Evolutionary conservation across 345 rosid species (phyloP).

Genomic region (Barbarea vulgaris): DNA sequence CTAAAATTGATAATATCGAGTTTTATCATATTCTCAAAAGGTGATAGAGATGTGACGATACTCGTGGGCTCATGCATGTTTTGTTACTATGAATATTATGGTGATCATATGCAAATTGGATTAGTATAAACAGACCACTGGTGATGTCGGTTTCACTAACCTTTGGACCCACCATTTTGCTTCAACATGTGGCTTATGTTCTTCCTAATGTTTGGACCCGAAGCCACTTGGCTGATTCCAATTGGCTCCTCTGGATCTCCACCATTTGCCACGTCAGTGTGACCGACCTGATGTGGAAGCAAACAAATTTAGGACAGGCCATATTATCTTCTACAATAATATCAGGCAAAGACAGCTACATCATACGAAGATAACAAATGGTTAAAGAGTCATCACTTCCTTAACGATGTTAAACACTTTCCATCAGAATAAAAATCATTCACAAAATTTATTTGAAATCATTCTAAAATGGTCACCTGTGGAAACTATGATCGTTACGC

Average conservation of each 20-base stretch:
- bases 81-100: conserved; percentile 4
- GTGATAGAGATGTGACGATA: conserved; percentile 19
- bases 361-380: background rate
- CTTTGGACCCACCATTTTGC: conserved; percentile 30
- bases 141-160: conserved; percentile 26
- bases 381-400: background rate
- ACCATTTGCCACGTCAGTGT: conserved; percentile 14
- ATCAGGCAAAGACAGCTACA: conserved; percentile 4
- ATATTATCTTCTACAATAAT: conserved; percentile 17
- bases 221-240: conserved; percentile 18
- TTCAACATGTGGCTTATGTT: conserved; percentile 31
- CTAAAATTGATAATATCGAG: conserved; percentile 3
- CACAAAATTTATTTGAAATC: background rate
- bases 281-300: conserved; percentile 23
- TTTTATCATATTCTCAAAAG: conserved; percentile 22
- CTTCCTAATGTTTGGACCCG: conserved; percentile 13
- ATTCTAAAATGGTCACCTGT: background rate
- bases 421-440: background rate
- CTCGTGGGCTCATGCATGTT: conserved; percentile 16
- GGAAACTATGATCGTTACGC: background rate
- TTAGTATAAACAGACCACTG: conserved; percentile 19
- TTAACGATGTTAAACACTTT: conserved; percentile 5
- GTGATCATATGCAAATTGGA: conserved; percentile 39
- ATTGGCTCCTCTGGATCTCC: conserved; percentile 26
- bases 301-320: conserved; percentile 20